Evolutionary conservation across 108 stramenopile genomes (phyloP).

Genomic region (Nitzschia sp.): DNA sequence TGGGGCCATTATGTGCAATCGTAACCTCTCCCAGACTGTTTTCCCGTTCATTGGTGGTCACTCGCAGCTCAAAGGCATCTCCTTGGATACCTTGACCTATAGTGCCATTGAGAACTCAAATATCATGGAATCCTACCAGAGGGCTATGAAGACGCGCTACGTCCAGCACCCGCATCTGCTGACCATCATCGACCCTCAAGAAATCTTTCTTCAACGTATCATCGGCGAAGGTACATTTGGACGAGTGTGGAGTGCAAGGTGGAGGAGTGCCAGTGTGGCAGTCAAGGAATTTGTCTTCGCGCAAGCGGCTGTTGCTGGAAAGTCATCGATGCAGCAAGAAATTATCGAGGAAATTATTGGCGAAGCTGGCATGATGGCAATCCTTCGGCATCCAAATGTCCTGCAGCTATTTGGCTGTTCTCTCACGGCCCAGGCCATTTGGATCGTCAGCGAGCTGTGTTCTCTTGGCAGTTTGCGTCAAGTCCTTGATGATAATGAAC

Average conservation of each 20-base stretch:
- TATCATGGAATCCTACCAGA: constrained; percentile 79
- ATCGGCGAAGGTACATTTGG: constrained; percentile 98
- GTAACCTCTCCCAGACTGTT: constrained; percentile 61
- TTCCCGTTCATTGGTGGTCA: constrained; percentile 63
- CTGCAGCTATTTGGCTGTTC: constrained; percentile 96
- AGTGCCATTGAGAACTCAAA: constrained; percentile 67
- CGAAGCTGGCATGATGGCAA: constrained; percentile 98
- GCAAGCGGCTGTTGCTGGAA: constrained; percentile 96
- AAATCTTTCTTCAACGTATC: constrained; percentile 93
- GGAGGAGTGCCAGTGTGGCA: constrained; percentile 93
- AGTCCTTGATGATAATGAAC: constrained; percentile 88
- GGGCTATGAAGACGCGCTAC: constrained; percentile 90
- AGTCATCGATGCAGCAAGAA: constrained; percentile 91
- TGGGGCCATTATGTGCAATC: constrained; percentile 77
- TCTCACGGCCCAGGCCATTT: constrained; percentile 93
- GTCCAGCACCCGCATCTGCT: constrained; percentile 88
- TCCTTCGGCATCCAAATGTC: constrained; percentile 94
- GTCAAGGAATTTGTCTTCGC: constrained; percentile 99
- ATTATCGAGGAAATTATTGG: constrained; percentile 98
- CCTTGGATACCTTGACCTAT: constrained; percentile 85
- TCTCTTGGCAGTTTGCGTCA: constrained; percentile 90
- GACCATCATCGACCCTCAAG: constrained; percentile 93
- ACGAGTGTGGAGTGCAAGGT: constrained; percentile 96
- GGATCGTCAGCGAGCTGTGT: constrained; percentile 96
- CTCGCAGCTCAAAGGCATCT: constrained; percentile 73